phyloP scores from a whole-genome alignment of 2,329 filamentous ascomycete species.

The Paecilomyces fulvus region DNA sequence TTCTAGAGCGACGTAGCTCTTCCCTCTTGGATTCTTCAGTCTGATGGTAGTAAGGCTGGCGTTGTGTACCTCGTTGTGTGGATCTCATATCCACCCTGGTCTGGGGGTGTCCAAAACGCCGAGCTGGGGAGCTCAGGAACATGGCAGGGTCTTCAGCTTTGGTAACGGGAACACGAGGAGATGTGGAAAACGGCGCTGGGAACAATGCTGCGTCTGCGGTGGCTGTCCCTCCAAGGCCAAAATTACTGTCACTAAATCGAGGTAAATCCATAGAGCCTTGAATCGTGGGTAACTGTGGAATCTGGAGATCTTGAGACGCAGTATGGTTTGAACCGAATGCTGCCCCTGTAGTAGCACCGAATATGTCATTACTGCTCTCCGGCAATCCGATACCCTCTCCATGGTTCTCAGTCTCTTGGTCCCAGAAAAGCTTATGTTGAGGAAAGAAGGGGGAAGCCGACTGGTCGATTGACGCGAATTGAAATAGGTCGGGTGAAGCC shows the following conservation, averaged over 20 bases:
- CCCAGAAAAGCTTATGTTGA: slow-evolving; percentile 46
- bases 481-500: slow-evolving; percentile 51
- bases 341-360: slow-evolving; percentile 10
- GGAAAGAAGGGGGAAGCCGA: slow-evolving; percentile 50
- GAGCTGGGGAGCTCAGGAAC: slow-evolving; percentile 42
- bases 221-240: slow-evolving; percentile 19
- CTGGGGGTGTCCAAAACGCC: slow-evolving; percentile 36
- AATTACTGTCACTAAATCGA: slow-evolving; percentile 19
- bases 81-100: slow-evolving; percentile 19
- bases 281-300: slow-evolving; percentile 29
- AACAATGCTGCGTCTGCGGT: slow-evolving; percentile 31
- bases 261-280: slow-evolving; percentile 26
- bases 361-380: slow-evolving; percentile 12
- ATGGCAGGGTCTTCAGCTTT: slow-evolving; percentile 38
- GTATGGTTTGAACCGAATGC: slow-evolving; percentile 12
- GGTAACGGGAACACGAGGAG: slow-evolving; percentile 30
- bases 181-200: slow-evolving; percentile 38
- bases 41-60: slow-evolving; percentile 42
- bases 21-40: slow-evolving; percentile 40
- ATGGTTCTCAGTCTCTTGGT: slow-evolving; percentile 28
- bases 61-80: slow-evolving; percentile 18
- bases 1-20: slow-evolving; percentile 27
- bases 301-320: slow-evolving; percentile 13
- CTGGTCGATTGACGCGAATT: slow-evolving; percentile 43
- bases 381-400: slow-evolving; percentile 10